These are phyloP conservation scores for Protomyces inouyei DNA, from an alignment of 1,139 yeast species.

Conservation along the genomic window DNA sequence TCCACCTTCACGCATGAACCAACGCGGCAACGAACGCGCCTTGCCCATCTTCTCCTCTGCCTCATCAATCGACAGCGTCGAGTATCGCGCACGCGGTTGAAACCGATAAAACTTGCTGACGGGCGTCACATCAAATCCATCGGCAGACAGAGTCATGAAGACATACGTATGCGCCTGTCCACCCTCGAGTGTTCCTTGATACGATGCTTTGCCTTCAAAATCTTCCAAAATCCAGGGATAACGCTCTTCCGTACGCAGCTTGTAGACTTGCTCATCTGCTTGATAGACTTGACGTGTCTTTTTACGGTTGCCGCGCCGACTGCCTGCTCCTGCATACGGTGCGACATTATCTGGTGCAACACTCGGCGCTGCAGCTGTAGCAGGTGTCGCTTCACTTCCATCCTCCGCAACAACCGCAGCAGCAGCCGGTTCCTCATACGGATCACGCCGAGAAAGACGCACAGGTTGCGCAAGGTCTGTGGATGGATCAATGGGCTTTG, in stretches of 20 bases:
- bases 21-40: conserved; percentile 59
- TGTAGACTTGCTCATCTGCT: conserved; percentile 74
- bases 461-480: conserved; percentile 74
- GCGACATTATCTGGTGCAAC: conserved; percentile 50
- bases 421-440: conserved; percentile 43
- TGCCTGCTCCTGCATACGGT: conserved; percentile 84
- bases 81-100: conserved; percentile 88
- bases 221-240: conserved; percentile 98
- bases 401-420: conserved; percentile 31
- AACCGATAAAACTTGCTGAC: conserved; percentile 81
- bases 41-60: conserved; percentile 71
- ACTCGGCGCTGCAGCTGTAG: conserved; percentile 25
- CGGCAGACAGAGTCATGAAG: conserved; percentile 44
- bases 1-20: conserved; percentile 71
- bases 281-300: conserved; percentile 80
- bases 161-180: conserved; percentile 85
- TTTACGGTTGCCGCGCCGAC: conserved; percentile 60
- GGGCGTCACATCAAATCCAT: conserved; percentile 30
- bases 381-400: conserved; percentile 36
- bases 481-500: conserved; percentile 64
- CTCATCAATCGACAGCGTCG: conserved; percentile 89
- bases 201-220: conserved; percentile 86
- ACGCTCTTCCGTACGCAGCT: conserved; percentile 85
- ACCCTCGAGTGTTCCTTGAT: conserved; percentile 95
- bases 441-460: conserved; percentile 85